Evolutionary conservation across 768 basidiomycete species (phyloP).

Genomic region (Lactarius hengduanensis): DNA sequence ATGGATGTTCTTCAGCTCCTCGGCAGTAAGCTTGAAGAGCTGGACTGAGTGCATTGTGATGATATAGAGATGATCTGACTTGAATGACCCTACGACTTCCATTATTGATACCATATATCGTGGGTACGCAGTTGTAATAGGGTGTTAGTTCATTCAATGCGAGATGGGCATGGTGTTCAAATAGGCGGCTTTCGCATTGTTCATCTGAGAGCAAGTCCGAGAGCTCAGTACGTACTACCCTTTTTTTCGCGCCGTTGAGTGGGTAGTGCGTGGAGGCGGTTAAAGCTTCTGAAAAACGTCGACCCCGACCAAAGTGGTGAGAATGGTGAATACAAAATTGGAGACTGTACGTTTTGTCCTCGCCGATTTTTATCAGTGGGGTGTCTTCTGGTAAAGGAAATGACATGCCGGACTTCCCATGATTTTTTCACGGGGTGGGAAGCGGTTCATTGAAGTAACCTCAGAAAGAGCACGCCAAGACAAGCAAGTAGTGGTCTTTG

Average conservation of each 20-base stretch:
- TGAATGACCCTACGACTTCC: not conserved
- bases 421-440: not conserved
- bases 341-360: not conserved
- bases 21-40: not conserved
- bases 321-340: not conserved
- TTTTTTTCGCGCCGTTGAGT: not conserved
- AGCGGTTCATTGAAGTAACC: too few relatives aligned
- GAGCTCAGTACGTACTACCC: not conserved
- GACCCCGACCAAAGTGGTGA: not conserved
- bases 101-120: not conserved
- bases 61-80: not conserved
- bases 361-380: too few relatives aligned
- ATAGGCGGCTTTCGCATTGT: not conserved
- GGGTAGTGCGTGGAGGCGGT: not conserved
- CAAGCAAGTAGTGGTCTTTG: not conserved
- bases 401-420: not conserved
- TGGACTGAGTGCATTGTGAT: not conserved
- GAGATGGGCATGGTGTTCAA: not conserved
- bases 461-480: not conserved
- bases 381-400: too few relatives aligned
- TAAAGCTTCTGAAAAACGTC: not conserved
- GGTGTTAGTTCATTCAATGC: not conserved
- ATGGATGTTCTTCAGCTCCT: not conserved
- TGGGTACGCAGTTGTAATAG: not conserved
- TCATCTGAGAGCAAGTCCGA: not conserved